Base-by-base conservation (phyloP, 345 rosid species). In the Eucalyptus curtisii region DNA sequence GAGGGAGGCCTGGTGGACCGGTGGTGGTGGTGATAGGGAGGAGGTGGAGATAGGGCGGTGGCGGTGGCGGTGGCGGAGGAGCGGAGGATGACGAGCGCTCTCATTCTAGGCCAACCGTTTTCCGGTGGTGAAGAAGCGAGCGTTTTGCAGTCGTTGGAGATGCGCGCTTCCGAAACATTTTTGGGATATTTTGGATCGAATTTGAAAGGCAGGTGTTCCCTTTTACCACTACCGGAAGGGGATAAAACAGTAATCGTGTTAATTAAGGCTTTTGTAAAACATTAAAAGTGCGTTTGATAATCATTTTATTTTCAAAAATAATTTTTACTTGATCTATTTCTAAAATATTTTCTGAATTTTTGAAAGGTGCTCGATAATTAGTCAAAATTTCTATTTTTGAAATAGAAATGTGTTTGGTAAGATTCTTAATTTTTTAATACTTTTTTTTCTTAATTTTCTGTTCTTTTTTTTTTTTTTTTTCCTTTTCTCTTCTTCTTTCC, bases 141-240 rank as follows among this genome's bases (percentile, higher is more conserved):
- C 59, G 80, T 33, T 82, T 47, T n/a, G 17, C 80, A 68, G 80
- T 8, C 80, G 81, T 71, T 71, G 81, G 81, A 40, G 27, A 76
- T 76, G 47, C 45, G 45, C 82, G 82, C 82, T 40, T 20, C 11
- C 2, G 47, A 76, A 37, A 37, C 47, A 19, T 19, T 9, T 33
- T 37, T 68, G 6, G 82, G 33, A 20, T 44, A 37, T 24, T 61
- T 80, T 88, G 93, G 98, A 95, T 96, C 92, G 94, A 88, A 94
- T 93, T 94, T 96, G 96, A 93, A 93, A 93, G 98, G 98, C 92
- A 52, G 94, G 86, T 89, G 86, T 90, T 93, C 57, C 45, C 7
- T 37, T 19, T 37, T 57, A 71, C 81, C 53, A 33, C 45, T 8
- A 17, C 16, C 40, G 4, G 64, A 57, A 3, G 16, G 47, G 30